phyloP scores from a whole-genome alignment of 2,329 filamentous ascomycete species.

The Bimuria novae-zelandiae region DNA sequence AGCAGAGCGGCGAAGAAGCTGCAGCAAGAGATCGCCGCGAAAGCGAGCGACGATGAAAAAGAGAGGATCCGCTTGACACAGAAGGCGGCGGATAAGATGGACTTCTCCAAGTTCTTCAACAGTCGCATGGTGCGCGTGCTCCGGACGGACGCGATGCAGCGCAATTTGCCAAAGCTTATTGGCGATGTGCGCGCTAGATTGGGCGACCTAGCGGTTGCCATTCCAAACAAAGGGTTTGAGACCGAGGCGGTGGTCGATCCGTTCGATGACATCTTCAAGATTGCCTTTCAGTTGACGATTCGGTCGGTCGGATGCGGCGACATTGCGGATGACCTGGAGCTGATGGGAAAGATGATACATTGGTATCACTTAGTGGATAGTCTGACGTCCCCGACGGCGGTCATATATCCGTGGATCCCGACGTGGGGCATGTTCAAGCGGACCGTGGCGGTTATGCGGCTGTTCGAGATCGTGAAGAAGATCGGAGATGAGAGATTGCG shows the following conservation, averaged over 20 bases:
- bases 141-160: slow-evolving; percentile 34
- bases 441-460: slow-evolving; percentile 50
- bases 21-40: neutral
- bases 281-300: slow-evolving; percentile 63
- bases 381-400: slow-evolving; percentile 48
- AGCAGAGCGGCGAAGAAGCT: slow-evolving; percentile 11
- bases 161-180: slow-evolving; percentile 49
- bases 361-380: slow-evolving; percentile 56
- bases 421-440: slow-evolving; percentile 51
- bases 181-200: slow-evolving; percentile 47
- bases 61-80: neutral
- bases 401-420: slow-evolving; percentile 61
- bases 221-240: slow-evolving; percentile 36
- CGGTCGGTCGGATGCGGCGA: slow-evolving; percentile 60
- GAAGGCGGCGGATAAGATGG: neutral
- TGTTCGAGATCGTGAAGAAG: slow-evolving; percentile 56
- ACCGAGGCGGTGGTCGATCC: slow-evolving; percentile 53
- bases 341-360: slow-evolving; percentile 51
- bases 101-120: slow-evolving; percentile 16
- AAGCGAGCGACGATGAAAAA: neutral
- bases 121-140: slow-evolving; percentile 26
- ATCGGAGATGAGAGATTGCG: slow-evolving; percentile 54
- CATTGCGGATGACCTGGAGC: slow-evolving; percentile 53
- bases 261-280: slow-evolving; percentile 58
- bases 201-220: slow-evolving; percentile 7